Evolutionary conservation across 2,329 filamentous ascomycete genomes (phyloP), one percentile per base, ranked within the genome.

Genomic region (Albifimbria verrucaria): DNA sequence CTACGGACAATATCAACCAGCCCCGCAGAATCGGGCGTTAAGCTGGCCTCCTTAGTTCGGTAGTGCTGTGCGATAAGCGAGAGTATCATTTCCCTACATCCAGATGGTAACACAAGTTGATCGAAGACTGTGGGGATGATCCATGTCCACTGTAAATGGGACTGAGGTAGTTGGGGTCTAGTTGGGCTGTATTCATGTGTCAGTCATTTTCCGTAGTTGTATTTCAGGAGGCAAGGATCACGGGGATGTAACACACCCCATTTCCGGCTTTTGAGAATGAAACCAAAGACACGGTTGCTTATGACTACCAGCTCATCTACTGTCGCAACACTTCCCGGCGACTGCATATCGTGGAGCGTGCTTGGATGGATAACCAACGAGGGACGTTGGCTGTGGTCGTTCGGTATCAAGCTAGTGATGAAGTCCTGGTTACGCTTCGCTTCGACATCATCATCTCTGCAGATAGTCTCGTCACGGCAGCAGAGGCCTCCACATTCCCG

Each of bases 21-120:
- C 0, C 64, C 64, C n/a, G n/a, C n/a, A n/a, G n/a, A n/a, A 1
- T 49, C 41, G 4, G 53, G 24, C 0, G 26, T 41, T 10, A 21
- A 44, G 39, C 28, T 23, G 6, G 55, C 55, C 12, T 58, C 41
- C 41, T 58, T 68, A 50, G 67, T 55, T n/a, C 63, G 59, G 28
- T 67, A 70, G 45, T 72, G 68, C 52, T 69, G 64, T 3, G 61
- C 48, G 3, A 71, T 54, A 1, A 72, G 55, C 0, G 65, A 66
- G 17, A 53, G 17, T 1, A 72, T 55, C 57, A 72, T 69, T 1
- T 51, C 39, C 36, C 63, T 59, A 22, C 70, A 64, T 0, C 62
- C 59, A 0, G 48, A 9, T 0, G 56, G 55, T 1, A 72, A 54
- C 0, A 66, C 65, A 1, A 71, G 57, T 0, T 51, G 57, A 1